Conservation (phyloP, 169 alveolate species). For the Plasmodium adleri region DNA sequence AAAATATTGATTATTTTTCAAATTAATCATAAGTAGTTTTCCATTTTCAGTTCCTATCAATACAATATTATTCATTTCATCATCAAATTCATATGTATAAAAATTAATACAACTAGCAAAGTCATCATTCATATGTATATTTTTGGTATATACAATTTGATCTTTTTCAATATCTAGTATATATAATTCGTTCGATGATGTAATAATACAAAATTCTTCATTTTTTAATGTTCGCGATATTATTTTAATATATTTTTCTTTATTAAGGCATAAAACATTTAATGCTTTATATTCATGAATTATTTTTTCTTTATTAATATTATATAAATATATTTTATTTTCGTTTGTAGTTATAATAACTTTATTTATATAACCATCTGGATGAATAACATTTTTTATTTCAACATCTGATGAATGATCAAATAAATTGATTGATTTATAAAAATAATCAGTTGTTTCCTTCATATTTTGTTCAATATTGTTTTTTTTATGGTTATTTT, state of each 20-base stretch:
- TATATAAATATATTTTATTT: slow-evolving; percentile 78
- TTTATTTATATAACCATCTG: slow-evolving; percentile 81
- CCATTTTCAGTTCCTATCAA: slow-evolving; percentile 54
- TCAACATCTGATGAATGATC: slow-evolving; percentile 52
- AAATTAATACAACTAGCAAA: slow-evolving; percentile 32
- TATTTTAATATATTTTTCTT: slow-evolving; percentile 35
- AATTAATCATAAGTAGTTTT: slow-evolving; percentile 47
- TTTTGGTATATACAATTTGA: slow-evolving; percentile 76
- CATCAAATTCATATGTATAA: slow-evolving; percentile 28
- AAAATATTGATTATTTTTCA: slow-evolving; percentile 48
- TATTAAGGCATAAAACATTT: slow-evolving; percentile 34
- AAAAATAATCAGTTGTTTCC: slow-evolving; percentile 37
- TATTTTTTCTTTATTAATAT: slow-evolving; percentile 78
- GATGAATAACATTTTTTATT: slow-evolving; percentile 77
- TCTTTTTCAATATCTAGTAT: slow-evolving; percentile 78
- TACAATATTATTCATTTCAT: slow-evolving; percentile 7
- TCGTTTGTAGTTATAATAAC: slow-evolving; percentile 77
- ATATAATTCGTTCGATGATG: slow-evolving; percentile 49
- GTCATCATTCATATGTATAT: slow-evolving; percentile 79
- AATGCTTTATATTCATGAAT: slow-evolving; percentile 76
- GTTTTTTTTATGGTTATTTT: neutral
- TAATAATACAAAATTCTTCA: slow-evolving; percentile 37
- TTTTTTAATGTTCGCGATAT: slow-evolving; percentile 17
- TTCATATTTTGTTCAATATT: neutral
- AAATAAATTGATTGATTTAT: slow-evolving; percentile 58